Evolutionary conservation across 208 protist genomes (phyloP).

Genomic region (Naegleria lovaniensis): DNA sequence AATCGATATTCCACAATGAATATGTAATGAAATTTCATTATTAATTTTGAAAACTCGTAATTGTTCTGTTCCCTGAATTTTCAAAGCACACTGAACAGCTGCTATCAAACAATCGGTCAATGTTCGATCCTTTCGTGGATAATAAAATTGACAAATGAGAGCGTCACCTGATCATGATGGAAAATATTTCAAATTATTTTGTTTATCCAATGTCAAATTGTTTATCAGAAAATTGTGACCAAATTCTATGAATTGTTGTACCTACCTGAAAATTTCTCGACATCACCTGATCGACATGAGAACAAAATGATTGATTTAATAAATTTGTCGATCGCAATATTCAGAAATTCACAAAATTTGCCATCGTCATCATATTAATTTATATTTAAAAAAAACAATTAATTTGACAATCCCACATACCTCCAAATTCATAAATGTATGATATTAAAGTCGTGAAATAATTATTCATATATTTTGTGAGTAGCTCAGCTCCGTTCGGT

Average conservation of each 20-base stretch:
- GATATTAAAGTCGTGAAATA: background rate
- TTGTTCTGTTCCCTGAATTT: background rate
- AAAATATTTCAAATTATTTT: too few relatives aligned
- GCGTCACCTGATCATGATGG: background rate
- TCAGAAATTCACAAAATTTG: too few relatives aligned
- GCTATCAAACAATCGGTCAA: background rate
- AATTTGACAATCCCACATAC: too few relatives aligned
- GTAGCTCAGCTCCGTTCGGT: background rate
- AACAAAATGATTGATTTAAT: too few relatives aligned
- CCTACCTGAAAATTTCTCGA: background rate
- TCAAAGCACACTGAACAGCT: background rate
- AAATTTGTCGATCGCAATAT: too few relatives aligned
- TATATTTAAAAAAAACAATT: too few relatives aligned
- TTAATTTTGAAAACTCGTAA: background rate
- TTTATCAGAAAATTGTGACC: too few relatives aligned
- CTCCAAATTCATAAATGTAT: background rate
- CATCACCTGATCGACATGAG: background rate
- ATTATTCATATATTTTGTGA: background rate
- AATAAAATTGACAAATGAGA: constrained; percentile 6
- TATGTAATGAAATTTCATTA: background rate
- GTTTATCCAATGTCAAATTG: too few relatives aligned
- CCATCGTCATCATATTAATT: too few relatives aligned
- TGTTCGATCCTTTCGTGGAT: background rate
- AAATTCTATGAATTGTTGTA: too few relatives aligned
- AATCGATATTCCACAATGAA: background rate